Evolutionary conservation across 2,329 filamentous ascomycete species (phyloP).

Genomic region (Dothidotthia symphoricarpi): DNA sequence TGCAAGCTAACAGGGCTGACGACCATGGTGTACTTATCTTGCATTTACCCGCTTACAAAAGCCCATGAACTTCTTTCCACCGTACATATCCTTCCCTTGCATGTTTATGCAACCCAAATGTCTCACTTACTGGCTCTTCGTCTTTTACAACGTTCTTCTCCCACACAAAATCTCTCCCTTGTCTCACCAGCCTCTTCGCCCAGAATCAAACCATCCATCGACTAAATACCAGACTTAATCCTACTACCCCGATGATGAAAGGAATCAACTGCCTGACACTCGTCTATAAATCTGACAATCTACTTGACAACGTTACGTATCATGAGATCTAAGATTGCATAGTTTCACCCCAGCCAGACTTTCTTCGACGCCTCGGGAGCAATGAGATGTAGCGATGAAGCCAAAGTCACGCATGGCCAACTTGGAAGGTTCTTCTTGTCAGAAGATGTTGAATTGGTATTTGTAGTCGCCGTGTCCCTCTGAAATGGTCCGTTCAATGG

Average conservation of each 20-base stretch:
- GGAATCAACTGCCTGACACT: slow-evolving; percentile 18
- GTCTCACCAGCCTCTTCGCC: slow-evolving; percentile 1
- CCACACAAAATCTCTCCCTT: not conserved
- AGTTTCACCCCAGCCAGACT: slow-evolving; percentile 9
- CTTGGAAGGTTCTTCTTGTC: not conserved
- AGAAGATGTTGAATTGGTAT: too few species aligned
- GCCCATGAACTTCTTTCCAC: slow-evolving; percentile 2
- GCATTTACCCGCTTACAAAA: too few species aligned
- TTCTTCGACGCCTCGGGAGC: slow-evolving; percentile 4
- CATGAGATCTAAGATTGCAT: slow-evolving; percentile 4
- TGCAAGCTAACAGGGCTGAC: too few species aligned
- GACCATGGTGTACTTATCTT: too few species aligned
- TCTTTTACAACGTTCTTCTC: slow-evolving; percentile 1
- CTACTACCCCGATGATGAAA: slow-evolving; percentile 13
- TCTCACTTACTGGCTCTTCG: not conserved
- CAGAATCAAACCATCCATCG: slow-evolving; percentile 4
- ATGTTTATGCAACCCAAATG: slow-evolving; percentile 1
- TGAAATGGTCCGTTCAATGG: slow-evolving; percentile 1
- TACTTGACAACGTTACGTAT: slow-evolving; percentile 11
- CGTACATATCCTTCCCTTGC: slow-evolving; percentile 4
- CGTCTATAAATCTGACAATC: slow-evolving; percentile 3
- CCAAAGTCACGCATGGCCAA: not conserved
- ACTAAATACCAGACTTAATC: slow-evolving; percentile 6
- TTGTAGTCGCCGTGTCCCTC: too few species aligned
- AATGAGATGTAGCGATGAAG: slow-evolving; percentile 3